Percentiles rank a stretch among this genome's conserved stretches.
Evolutionary conservation across 2,329 filamentous ascomycete genomes (phyloP).

Genomic region (Botrytis squamosa): DNA sequence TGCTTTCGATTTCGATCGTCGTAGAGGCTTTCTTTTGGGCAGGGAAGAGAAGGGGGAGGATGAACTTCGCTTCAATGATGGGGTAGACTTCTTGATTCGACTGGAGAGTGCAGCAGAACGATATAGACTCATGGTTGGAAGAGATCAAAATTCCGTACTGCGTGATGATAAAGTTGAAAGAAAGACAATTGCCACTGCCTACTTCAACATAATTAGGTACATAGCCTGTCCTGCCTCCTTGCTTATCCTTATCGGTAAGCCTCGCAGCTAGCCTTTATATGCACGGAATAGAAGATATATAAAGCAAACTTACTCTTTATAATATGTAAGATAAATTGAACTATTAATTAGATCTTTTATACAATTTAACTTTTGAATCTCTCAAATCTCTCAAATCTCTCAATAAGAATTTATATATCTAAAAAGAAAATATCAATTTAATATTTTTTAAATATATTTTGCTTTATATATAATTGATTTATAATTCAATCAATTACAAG

Average conservation of each 20-base stretch:
- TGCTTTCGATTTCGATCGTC: conserved; percentile 22
- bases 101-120: conserved; percentile 37
- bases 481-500: too few relatives aligned
- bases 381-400: too few relatives aligned
- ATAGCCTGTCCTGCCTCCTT: background rate
- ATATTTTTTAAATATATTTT: too few relatives aligned
- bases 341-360: background rate
- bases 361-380: background rate
- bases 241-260: background rate
- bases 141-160: background rate
- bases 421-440: too few relatives aligned
- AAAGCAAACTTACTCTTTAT: background rate
- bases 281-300: background rate
- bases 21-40: conserved; percentile 35
- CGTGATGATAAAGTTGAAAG: background rate
- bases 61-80: conserved; percentile 34
- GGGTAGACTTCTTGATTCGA: conserved; percentile 36
- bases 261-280: background rate
- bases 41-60: conserved; percentile 35
- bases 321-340: background rate
- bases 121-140: conserved; percentile 35
- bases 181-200: conserved; percentile 22
- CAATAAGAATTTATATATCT: too few relatives aligned
- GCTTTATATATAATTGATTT: too few relatives aligned
- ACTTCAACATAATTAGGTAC: background rate